Conservation (phyloP, 495 filamentous ascomycete genomes). For the Aspergillus nanangensis region DNA sequence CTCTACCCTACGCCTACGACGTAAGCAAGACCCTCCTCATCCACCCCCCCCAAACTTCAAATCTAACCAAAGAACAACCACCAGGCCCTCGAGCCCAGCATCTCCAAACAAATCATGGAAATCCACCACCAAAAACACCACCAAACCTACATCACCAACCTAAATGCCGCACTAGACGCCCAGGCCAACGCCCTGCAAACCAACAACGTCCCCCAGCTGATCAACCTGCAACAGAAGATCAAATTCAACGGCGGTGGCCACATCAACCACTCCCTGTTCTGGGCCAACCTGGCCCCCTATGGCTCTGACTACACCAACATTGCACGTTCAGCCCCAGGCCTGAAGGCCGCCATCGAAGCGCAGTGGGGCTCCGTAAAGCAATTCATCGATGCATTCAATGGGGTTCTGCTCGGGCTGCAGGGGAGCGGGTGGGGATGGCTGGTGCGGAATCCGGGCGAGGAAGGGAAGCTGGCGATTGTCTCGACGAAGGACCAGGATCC, state of each 20-base stretch:
- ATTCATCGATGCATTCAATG: slow-evolving; percentile 65
- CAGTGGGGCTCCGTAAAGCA: slow-evolving; percentile 66
- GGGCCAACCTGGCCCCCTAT: slow-evolving; percentile 80
- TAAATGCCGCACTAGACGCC: slow-evolving; percentile 50
- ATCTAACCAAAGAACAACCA: slow-evolving; percentile 8
- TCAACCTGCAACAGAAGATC: slow-evolving; percentile 75
- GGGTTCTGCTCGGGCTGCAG: slow-evolving; percentile 77
- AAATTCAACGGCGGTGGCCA: slow-evolving; percentile 96
- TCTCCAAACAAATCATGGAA: slow-evolving; percentile 96
- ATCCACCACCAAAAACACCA: slow-evolving; percentile 67
- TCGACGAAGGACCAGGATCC: slow-evolving; percentile 88
- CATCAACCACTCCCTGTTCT: slow-evolving; percentile 90
- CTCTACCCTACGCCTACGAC: slow-evolving; percentile 42
- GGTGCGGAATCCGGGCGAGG: slow-evolving; percentile 67
- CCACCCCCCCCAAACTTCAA: background rate
- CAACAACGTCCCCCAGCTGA: slow-evolving; percentile 53
- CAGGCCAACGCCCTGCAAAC: slow-evolving; percentile 40
- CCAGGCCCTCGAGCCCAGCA: slow-evolving; percentile 88
- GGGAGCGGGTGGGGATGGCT: slow-evolving; percentile 95
- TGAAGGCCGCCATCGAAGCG: slow-evolving; percentile 57
- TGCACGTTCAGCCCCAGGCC: slow-evolving; percentile 45
- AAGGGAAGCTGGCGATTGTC: slow-evolving; percentile 62
- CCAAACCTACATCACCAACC: slow-evolving; percentile 61
- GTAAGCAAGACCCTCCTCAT: slow-evolving; percentile 16
- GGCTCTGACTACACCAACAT: slow-evolving; percentile 61